A percentile compares a stretch with the other conserved stretches of the same genome.
phyloP scores from a whole-genome alignment of 345 rosid species.

The Corchorus capsularis region DNA sequence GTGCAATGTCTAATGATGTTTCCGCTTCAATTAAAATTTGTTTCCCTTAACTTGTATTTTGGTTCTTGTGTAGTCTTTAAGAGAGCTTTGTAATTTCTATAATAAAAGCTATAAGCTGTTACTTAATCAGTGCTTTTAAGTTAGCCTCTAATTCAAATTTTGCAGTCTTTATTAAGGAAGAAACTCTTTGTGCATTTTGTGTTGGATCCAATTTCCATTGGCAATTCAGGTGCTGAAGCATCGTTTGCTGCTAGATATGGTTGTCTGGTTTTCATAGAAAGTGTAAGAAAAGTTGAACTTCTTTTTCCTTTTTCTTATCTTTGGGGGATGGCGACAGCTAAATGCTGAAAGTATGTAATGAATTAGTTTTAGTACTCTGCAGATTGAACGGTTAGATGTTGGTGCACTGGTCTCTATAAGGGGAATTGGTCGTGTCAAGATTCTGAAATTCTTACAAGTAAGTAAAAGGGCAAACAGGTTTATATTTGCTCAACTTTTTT shows the following conservation, averaged over 20 bases:
- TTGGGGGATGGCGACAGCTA: not conserved
- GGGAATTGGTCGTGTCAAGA: conserved; percentile 73
- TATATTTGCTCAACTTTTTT: not conserved
- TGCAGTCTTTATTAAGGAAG: conserved; percentile 60
- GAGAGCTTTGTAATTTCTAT: not conserved
- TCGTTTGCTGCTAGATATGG: conserved; percentile 83
- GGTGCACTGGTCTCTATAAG: conserved; percentile 74
- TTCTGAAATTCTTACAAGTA: conserved; percentile 52
- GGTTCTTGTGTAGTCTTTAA: not conserved
- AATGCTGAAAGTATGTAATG: conserved; percentile 3
- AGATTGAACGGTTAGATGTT: conserved; percentile 71
- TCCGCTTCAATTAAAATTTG: not conserved
- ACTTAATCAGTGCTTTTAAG: not conserved
- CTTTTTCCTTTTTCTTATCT: not conserved
- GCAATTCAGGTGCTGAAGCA: conserved; percentile 56
- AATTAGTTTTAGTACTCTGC: conserved; percentile 27
- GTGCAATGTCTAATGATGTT: not conserved
- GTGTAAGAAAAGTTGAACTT: conserved; percentile 41
- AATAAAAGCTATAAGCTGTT: not conserved
- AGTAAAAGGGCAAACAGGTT: conserved; percentile 12
- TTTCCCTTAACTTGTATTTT: not conserved
- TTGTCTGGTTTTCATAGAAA: conserved; percentile 70
- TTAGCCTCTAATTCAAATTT: not conserved
- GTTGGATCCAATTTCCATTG: conserved; percentile 66
- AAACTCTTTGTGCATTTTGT: conserved; percentile 79